These are phyloP conservation scores for Aspergillus texensis DNA, from an alignment of 2,329 filamentous ascomycete species.

Conservation along the genomic window DNA sequence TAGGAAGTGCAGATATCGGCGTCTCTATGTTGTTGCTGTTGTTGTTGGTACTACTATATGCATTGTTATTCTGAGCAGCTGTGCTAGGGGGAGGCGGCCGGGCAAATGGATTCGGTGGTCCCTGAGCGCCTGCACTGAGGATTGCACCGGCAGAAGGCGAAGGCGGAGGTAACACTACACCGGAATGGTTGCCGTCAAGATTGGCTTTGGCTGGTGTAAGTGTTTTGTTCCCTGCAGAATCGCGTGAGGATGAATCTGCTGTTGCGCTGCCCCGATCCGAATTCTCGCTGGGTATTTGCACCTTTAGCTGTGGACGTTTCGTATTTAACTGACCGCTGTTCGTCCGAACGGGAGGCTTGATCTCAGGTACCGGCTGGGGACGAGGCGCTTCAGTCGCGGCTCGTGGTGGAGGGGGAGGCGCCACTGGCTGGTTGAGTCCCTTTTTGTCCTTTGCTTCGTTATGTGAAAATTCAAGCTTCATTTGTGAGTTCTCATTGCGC, in stretches of 20 bases:
- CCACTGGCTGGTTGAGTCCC: constrained; percentile 63
- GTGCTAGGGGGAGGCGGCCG: constrained; percentile 72
- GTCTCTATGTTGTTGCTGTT: constrained; percentile 60
- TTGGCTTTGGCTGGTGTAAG: constrained; percentile 59
- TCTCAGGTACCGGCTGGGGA: constrained; percentile 63
- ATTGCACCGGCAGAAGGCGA: constrained; percentile 86
- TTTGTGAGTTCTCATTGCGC: constrained; percentile 43
- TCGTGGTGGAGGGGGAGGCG: constrained; percentile 57
- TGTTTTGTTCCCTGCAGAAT: constrained; percentile 62
- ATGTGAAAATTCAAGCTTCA: constrained; percentile 36
- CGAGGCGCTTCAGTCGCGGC: constrained; percentile 50
- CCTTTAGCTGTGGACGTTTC: constrained; percentile 80
- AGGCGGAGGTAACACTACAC: constrained; percentile 85
- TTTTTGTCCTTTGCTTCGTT: constrained; percentile 57
- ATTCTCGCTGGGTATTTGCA: constrained; percentile 91
- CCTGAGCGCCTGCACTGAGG: constrained; percentile 85
- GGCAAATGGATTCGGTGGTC: constrained; percentile 94
- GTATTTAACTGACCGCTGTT: constrained; percentile 71
- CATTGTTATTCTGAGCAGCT: constrained; percentile 42
- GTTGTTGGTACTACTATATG: constrained; percentile 41
- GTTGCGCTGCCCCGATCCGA: constrained; percentile 76
- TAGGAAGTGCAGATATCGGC: constrained; percentile 91
- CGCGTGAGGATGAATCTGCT: constrained; percentile 67
- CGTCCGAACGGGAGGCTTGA: constrained; percentile 74
- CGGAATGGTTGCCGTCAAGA: constrained; percentile 61